These are phyloP conservation scores for Podila epigama DNA, from an alignment of 192 early-diverging fungal species.

Conservation along the genomic window DNA sequence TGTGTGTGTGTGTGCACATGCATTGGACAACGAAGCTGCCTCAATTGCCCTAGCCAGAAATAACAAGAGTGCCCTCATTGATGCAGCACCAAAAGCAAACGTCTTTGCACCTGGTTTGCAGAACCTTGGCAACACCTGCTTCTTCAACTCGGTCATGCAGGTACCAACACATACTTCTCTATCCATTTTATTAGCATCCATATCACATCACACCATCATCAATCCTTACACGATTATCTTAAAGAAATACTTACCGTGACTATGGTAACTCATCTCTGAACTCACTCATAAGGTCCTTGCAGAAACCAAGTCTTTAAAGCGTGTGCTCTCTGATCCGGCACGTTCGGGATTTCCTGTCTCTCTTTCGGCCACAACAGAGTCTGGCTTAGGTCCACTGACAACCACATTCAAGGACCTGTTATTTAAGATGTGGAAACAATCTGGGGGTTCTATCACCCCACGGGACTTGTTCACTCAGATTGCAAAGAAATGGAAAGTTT, in stretches of 20 bases:
- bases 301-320: slow-evolving; percentile 11
- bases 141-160: slow-evolving; percentile 78
- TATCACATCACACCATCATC: no score
- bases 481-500: slow-evolving; percentile 64
- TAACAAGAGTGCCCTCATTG: neutral
- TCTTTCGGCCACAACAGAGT: slow-evolving; percentile 8
- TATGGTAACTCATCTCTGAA: no score
- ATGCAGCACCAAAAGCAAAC: slow-evolving; percentile 2
- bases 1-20: neutral
- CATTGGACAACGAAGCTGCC: neutral
- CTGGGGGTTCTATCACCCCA: slow-evolving; percentile 56
- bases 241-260: no score
- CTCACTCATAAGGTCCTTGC: slow-evolving; percentile 8
- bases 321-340: neutral
- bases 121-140: slow-evolving; percentile 81
- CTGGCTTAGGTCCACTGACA: slow-evolving; percentile 29
- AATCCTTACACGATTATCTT: no score
- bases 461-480: slow-evolving; percentile 62
- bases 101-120: slow-evolving; percentile 55
- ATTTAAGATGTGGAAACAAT: slow-evolving; percentile 49
- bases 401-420: slow-evolving; percentile 42
- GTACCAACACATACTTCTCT: no score
- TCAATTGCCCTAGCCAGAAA: neutral
- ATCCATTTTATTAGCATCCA: no score
- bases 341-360: neutral